Evolutionary conservation across 2,329 filamentous ascomycete genomes (phyloP), one percentile per base, ranked within the genome.

Genomic region (Fonsecaea multimorphosa): DNA sequence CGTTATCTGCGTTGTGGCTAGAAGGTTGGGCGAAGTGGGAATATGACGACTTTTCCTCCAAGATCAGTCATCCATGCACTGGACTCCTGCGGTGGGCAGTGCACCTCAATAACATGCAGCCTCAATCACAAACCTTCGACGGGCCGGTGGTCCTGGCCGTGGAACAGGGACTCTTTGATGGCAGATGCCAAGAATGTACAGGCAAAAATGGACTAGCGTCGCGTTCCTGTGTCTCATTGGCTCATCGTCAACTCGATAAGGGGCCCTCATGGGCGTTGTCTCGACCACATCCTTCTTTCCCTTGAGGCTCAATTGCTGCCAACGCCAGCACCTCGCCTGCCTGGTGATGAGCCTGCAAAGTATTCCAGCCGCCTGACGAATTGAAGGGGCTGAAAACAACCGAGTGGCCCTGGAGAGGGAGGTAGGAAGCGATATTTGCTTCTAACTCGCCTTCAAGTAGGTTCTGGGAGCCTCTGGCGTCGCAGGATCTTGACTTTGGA

Each of bases 401-500:
- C 27, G 44, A 24, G 22, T 12, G 44, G 19, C 4, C 22, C 19
- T 9, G 44, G 1, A 49, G 44, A 14, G 1, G 44, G 16, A 49
- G 19, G 19, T 14, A 3, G 19, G 2, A 14, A 2, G 3, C 8
- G 19, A 12, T 12, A 49, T 24, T 1, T 49, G 9, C 19, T 22
- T 14, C 40, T 7, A 12, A 11, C 4, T 3, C 19, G 6, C 14
- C 31, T 49, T 44, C 27, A 44, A 58, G 7, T 40, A 14, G 8
- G 22, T 16, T 2, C 31, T 27, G 31, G 12, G 38, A 32, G 11
- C 8, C 19, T 56, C 16, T 19, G 12, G 16, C 54, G 31, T 31
- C 54, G 54, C 12, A 38, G n/a, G 56, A 60, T 61, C 52, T 57
- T 27, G 58, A 40, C 22, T 46, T 29, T 44, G n/a, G 40, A 46